Evolutionary conservation across 345 rosid genomes (phyloP), one percentile per base, ranked within the genome.

Genomic region (Noccaea caerulescens): DNA sequence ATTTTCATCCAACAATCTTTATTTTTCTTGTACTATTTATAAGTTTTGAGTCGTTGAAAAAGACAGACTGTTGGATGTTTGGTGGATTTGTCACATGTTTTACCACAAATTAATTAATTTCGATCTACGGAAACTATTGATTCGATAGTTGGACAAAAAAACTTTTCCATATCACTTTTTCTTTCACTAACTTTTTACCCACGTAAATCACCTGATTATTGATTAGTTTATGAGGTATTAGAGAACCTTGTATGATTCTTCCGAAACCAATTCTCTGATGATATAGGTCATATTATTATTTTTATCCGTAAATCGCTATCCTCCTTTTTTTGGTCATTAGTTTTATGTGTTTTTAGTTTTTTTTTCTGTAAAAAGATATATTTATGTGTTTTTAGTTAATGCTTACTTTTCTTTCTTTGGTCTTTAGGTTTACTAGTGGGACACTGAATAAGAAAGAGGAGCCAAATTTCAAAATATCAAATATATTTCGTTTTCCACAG

Each of bases 381-480:
- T 62, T 54, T 69, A 38, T 68, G 43, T 60, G 10, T 9, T 61
- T 45, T 62, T 61, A 62, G 65, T 56, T 76, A 43, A 69, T 62
- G 70, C 33, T 55, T 76, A 46, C 70, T 76, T 76, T 76, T 76
- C 52, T 45, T 45, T 46, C 46, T 46, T 76, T 69, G 71, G 33
- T 69, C 75, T 56, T 76, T 76, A 76, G 75, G 71, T 62, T 68
- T 46, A 61, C 34, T 55, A 63, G 70, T 62, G 75, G 79, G 79
- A 47, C 79, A 76, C 43, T 68, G 53, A 68, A 62, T 45, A 16
- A 12, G 43, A 75, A 53, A 61, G 58, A 61, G 38, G 73, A 69
- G 70, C 79, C 79, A 69, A 52, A 7, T 69, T 69, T 69, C 63
- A 63, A 65, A 51, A 67, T 44, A 42, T 75, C 36, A 11, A 27